Base-by-base conservation (phyloP, 768 basidiomycete species). In the Mycena venus region DNA sequence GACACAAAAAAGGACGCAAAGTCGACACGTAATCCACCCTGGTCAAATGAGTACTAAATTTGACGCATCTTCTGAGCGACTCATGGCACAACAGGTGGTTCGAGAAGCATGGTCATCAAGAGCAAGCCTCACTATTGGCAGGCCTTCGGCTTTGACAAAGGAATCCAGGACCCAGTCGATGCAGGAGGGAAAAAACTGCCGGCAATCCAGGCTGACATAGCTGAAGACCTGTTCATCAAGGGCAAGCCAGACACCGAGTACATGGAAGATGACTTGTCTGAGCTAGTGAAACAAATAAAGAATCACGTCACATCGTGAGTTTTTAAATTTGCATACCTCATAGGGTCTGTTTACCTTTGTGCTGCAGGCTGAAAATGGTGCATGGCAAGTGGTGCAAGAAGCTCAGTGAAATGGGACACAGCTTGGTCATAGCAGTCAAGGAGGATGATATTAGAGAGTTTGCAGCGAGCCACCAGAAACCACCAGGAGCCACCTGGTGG, bases 141-240 rank as follows among this genome's bases (percentile, higher is more conserved):
- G 38, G 74, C 75, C 32, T 76, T 80, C 59, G 80, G 80, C 19
- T 80, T 80, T 40, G 66, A 70, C 11, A 78, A 75, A 61, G 74
- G 72, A 12, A 34, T 17, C 10, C 19, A 21, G 11, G 63, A 36
- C 32, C 34, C 31, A 2, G 69, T 69, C 36, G 44, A 63, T 2
- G 75, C 77, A 15, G 73, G 77, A 14, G 73, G 77, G 29, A 17
- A 74, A 38, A 61, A 38, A n/a, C 34, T 42, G 34, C 34, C 38
- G n/a, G 36, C 21, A 17, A 23, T 53, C 17, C 29, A 40, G 11
- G 40, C 34, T 4, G 32, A 65, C n/a, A 25, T 65, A 3, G 49
- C 64, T 12, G 25, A 23, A 10, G n/a, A n/a, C n/a, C n/a, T n/a
- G n/a, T n/a, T n/a, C n/a, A n/a, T n/a, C n/a, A n/a, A n/a, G n/a